Percentiles rank a stretch among this genome's conserved stretches.
Evolutionary conservation across 139 green algal genomes (phyloP).

Genomic region (Zygnema cylindricum): DNA sequence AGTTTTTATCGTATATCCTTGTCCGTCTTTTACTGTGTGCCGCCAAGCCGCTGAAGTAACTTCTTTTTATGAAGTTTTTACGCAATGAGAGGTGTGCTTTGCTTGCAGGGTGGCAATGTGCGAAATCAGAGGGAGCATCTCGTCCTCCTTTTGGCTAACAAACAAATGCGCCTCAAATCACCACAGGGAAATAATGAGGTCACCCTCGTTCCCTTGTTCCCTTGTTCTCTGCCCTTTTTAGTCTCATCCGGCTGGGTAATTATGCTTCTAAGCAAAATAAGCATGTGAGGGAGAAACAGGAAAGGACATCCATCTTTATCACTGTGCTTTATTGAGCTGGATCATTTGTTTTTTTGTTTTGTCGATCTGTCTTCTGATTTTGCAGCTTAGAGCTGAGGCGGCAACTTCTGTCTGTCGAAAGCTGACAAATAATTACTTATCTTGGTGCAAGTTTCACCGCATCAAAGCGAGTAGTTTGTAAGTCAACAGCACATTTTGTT

Average conservation of each 20-base stretch:
- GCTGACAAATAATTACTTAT: neutral
- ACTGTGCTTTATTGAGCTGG: too few species aligned
- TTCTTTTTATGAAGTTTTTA: neutral
- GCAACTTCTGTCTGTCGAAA: neutral
- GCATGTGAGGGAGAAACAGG: too few species aligned
- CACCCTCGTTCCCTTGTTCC: neutral
- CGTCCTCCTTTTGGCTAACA: slow-evolving; percentile 48
- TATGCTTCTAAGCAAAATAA: too few species aligned
- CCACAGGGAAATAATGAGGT: neutral
- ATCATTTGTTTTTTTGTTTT: too few species aligned
- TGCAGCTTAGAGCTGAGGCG: neutral
- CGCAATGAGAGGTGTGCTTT: neutral
- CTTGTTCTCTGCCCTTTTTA: too few species aligned
- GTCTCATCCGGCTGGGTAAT: too few species aligned
- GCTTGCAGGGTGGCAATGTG: slow-evolving; percentile 48
- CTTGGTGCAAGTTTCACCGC: slow-evolving; percentile 9
- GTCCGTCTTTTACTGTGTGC: neutral
- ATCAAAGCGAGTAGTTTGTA: neutral
- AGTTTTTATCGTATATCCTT: neutral
- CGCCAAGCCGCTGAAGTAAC: neutral
- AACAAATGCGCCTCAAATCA: slow-evolving; percentile 20
- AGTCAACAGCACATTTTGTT: too few species aligned
- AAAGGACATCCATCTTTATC: too few species aligned
- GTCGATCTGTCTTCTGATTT: neutral
- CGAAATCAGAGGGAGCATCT: slow-evolving; percentile 58